Conservation (phyloP, 140 eudicot species). For the Stevia rebaudiana region DNA sequence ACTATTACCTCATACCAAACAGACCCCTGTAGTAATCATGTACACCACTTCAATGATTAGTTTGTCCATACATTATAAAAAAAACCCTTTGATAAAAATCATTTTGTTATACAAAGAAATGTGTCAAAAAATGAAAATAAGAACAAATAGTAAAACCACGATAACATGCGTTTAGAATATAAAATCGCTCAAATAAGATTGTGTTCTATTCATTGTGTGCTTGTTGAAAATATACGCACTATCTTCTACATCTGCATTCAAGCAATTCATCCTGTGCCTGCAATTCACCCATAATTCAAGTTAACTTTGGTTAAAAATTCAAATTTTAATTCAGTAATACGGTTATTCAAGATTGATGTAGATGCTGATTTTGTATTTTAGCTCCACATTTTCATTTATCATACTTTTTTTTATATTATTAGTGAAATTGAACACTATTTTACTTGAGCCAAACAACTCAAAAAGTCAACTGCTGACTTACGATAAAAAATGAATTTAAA, state of each 20-base stretch:
- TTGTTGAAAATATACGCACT: constrained; percentile 53
- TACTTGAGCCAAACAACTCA: neutral
- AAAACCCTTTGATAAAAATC: too few relatives aligned
- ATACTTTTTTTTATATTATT: neutral
- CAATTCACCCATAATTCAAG: neutral
- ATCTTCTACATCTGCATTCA: constrained; percentile 69
- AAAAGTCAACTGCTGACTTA: neutral
- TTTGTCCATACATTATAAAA: too few relatives aligned
- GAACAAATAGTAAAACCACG: neutral
- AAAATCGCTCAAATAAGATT: constrained; percentile 56
- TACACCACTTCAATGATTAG: too few relatives aligned
- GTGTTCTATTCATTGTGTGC: constrained; percentile 13
- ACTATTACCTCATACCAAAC: too few relatives aligned
- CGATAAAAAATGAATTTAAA: too few relatives aligned
- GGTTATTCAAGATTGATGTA: neutral
- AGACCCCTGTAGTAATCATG: too few relatives aligned
- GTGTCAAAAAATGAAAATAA: neutral
- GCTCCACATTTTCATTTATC: neutral
- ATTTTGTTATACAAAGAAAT: too few relatives aligned
- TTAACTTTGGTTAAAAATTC: neutral
- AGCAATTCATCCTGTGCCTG: constrained; percentile 92
- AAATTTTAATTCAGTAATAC: neutral
- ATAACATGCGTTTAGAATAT: constrained; percentile 44
- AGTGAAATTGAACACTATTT: neutral
- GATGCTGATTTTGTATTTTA: neutral